Base-by-base conservation (phyloP, 2,329 filamentous ascomycete genomes). In the Xylariaceae sp. region DNA sequence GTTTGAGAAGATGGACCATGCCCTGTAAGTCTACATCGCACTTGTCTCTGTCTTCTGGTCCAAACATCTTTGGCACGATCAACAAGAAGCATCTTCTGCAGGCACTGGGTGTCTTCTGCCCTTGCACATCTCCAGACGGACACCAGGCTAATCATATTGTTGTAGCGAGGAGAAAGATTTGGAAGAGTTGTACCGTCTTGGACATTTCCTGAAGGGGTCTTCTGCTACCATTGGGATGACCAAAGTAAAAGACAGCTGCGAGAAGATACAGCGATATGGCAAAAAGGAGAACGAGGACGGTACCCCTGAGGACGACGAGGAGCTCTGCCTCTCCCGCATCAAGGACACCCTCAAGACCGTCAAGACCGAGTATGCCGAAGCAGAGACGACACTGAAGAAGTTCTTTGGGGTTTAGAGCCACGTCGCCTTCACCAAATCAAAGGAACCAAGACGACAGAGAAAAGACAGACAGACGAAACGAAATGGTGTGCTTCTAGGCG, bases 191-290 rank as follows among this genome's bases (percentile, higher is more conserved):
- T 96, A 90, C 33, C 80, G 82, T 48, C 84, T 96, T 31, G 94
- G 94, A 40, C 94, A 99, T 74, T 99, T 96, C 75, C 80, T 99
- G 62, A 99, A 99, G 75, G 94, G 94, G 54, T 97, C 93, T 6
- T 97, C 93, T 9, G 93, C 94, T 38, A 97, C 94, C 4, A 81
- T 99, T 48, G 94, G 94, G 42, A 82, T 97, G 50, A 87, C 82
- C 64, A 95, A 95, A 71, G 88, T 99, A 64, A 89, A 90, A 70
- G 91, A 97, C 66, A 87, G 84, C 57, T 99, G 94, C 75, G 92
- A 97, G 74, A 91, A 95, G 78, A 97, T 99, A 65, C 93, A 99
- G 72, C 88, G 96, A 66, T 95, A 86, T 69, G 93, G 93, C 60
- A 88, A 88, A 65, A 79, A 82, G 64, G 90, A 92, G 72, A 91